Conservation (phyloP, 2,329 filamentous ascomycete species). For the Stagonosporopsis vannaccii region DNA sequence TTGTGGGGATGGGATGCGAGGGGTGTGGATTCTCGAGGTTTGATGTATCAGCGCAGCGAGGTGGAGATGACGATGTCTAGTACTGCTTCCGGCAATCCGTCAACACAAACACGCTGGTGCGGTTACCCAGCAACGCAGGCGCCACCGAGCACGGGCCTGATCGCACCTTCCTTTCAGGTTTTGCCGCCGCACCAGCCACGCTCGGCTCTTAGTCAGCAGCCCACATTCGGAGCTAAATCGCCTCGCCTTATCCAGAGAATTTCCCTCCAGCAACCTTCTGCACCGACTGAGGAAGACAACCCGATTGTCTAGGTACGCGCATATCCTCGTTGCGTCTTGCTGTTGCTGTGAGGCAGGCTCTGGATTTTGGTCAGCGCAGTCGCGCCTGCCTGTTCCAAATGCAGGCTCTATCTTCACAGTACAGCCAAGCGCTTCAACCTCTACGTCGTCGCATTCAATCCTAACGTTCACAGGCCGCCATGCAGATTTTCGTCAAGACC, state of each 20-base stretch:
- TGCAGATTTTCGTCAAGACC: constrained; percentile 66
- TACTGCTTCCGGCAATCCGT: constrained; percentile 30
- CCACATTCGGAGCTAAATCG: constrained; percentile 29
- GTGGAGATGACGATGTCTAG: constrained; percentile 39
- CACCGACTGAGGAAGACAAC: constrained; percentile 68
- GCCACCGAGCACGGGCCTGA: constrained; percentile 11
- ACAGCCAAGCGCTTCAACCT: not conserved
- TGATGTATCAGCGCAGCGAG: constrained; percentile 30
- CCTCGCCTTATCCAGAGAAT: constrained; percentile 19
- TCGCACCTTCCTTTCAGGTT: constrained; percentile 4
- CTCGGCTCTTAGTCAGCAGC: constrained; percentile 29
- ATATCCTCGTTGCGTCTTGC: not conserved
- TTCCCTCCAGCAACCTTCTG: constrained; percentile 41
- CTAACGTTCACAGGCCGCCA: constrained; percentile 47
- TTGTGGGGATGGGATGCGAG: constrained; percentile 32
- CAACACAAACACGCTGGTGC: constrained; percentile 34
- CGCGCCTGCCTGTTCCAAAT: not conserved
- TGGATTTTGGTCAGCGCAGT: not conserved
- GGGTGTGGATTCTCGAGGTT: constrained; percentile 31
- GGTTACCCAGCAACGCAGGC: constrained; percentile 41
- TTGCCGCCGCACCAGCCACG: constrained; percentile 17
- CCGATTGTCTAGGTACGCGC: constrained; percentile 62
- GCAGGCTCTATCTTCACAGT: not conserved
- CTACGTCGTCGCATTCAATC: not conserved
- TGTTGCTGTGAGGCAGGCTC: not conserved